Evolutionary conservation across 805 yeast genomes (phyloP), one percentile per base, ranked within the genome.

Genomic region (Metschnikowia peoriensis): DNA sequence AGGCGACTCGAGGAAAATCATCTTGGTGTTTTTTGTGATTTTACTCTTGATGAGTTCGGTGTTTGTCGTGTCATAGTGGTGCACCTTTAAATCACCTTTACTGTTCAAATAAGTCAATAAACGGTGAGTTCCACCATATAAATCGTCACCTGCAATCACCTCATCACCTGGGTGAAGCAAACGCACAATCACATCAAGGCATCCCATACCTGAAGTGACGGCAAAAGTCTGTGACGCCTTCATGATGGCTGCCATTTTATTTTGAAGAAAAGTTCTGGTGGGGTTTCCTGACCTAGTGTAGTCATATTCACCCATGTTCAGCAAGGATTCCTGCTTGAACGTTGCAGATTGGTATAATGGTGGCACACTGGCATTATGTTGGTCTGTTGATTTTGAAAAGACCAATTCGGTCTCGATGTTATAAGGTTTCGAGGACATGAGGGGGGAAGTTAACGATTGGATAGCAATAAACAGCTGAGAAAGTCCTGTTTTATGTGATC

Each of bases 311-410:
- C 96, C 93, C 85, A 88, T 81, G 61, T 86, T 84, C 39, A 81
- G 75, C 55, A 89, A 72, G 0, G 88, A 81, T 43, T 78, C 78
- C 68, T 89, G 94, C 70, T 90, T 91, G 76, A 92, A 92, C 6
- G 98, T 92, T n/a, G 98, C 96, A 0, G 94, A 83, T 68, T 89
- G 96, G 71, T 92, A 92, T 40, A 92, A 76, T 4, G 98, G 97
- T 10, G 96, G 89, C 28, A 86, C 85, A 6, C 94, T 86, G 1
- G 97, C 83, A 56, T 85, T 82, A 75, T 84, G 81, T 62, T 83
- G 86, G 70, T 92, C 97, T 11, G 60, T 55, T 60, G 84, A 77
- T 57, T 78, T 80, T 44, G 82, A 70, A 55, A 75, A 78, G 29
- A 88, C 92, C 50, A 88, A 75, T 63, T 86, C 88, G 8, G 96